Conservation (phyloP, 2,329 filamentous ascomycete species). For the Nemania diffusa region DNA sequence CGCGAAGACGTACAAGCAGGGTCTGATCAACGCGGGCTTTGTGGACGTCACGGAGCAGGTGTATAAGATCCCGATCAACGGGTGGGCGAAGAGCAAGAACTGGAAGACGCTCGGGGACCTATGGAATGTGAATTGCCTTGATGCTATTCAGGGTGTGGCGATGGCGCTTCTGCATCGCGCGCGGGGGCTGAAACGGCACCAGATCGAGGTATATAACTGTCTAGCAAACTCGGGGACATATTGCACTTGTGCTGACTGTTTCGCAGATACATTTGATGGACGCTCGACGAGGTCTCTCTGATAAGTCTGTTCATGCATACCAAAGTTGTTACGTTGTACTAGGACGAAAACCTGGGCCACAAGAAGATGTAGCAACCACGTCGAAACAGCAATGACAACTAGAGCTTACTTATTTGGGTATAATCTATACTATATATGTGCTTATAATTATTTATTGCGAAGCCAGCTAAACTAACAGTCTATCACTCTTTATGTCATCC, state of each 20-base stretch:
- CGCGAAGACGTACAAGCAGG: conserved; percentile 50
- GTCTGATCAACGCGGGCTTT: conserved; percentile 62
- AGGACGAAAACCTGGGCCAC: conserved; percentile 60
- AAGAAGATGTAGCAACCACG: conserved; percentile 43
- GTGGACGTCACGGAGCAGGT: conserved; percentile 61
- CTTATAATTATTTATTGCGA: no score
- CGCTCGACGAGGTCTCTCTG: conserved; percentile 59
- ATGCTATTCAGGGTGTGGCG: conserved; percentile 59
- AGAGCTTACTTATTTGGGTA: background rate
- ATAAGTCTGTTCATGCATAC: conserved; percentile 61
- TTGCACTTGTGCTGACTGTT: conserved; percentile 12
- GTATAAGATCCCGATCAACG: conserved; percentile 62
- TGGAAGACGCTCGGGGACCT: conserved; percentile 57
- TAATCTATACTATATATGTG: background rate
- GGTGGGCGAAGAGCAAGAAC: conserved; percentile 58
- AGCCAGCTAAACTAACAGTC: no score
- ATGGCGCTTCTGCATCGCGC: conserved; percentile 55
- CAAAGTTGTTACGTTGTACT: conserved; percentile 61
- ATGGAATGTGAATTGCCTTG: conserved; percentile 57
- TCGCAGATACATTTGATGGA: conserved; percentile 59
- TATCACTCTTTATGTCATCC: no score
- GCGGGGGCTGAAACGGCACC: conserved; percentile 54
- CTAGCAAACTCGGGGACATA: background rate
- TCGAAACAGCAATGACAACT: conserved; percentile 7
- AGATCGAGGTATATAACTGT: conserved; percentile 58